A percentile compares a stretch with the other conserved stretches of the same genome.
Conservation (phyloP, 1,284 basidiomycete genomes). For the Malassezia slooffiae region DNA sequence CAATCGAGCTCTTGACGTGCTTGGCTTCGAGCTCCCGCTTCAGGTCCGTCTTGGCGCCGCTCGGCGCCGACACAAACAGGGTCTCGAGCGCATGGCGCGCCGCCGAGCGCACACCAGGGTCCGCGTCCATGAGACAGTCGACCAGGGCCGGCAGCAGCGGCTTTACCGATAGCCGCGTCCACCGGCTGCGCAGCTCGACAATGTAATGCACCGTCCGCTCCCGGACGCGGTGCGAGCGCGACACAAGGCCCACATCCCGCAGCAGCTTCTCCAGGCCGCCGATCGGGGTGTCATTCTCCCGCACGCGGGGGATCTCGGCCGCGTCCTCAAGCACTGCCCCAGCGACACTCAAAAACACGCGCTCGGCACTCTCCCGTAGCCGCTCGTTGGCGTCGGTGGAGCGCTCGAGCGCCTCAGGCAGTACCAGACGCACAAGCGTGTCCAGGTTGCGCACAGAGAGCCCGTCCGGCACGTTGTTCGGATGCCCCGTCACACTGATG, state of each 20-base stretch:
- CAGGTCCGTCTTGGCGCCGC: slow-evolving; percentile 77
- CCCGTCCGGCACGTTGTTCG: too few relatives aligned
- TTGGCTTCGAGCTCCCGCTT: slow-evolving; percentile 85
- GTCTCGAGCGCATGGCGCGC: slow-evolving; percentile 68
- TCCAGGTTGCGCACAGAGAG: slow-evolving; percentile 1
- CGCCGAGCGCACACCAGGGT: slow-evolving; percentile 75
- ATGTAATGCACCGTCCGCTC: slow-evolving; percentile 18
- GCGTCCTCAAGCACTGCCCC: not conserved
- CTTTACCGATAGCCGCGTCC: slow-evolving; percentile 60
- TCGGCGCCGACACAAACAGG: slow-evolving; percentile 67
- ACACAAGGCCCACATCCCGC: slow-evolving; percentile 1
- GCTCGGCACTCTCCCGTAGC: not conserved
- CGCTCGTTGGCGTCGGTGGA: slow-evolving; percentile 2
- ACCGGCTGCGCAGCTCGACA: slow-evolving; percentile 18
- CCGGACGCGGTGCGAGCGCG: slow-evolving; percentile 1
- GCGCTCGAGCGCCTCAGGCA: slow-evolving; percentile 3
- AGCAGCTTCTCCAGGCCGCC: not conserved
- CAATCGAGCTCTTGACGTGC: slow-evolving; percentile 53
- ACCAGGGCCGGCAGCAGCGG: slow-evolving; percentile 71
- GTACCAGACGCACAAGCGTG: slow-evolving; percentile 6
- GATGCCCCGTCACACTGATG: too few relatives aligned
- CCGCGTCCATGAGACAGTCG: slow-evolving; percentile 74
- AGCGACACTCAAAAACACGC: not conserved
- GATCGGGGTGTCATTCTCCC: slow-evolving; percentile 4
- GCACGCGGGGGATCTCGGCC: not conserved